Conservation (phyloP, 345 rosid species). For the Sisymbrium irio region DNA sequence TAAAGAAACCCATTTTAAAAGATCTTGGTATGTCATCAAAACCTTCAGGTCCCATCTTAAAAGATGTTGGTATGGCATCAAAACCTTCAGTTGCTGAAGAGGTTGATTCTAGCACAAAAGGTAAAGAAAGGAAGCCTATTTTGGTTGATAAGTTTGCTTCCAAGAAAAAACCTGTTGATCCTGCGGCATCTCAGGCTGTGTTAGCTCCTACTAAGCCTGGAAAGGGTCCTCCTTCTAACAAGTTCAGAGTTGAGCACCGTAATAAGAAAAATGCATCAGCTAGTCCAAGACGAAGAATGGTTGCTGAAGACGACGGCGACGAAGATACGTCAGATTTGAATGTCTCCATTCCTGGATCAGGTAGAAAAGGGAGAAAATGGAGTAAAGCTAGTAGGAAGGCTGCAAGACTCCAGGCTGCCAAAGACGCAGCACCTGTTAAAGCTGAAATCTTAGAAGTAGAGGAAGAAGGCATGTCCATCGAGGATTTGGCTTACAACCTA, state of each 20-base stretch:
- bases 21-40: slow-evolving; percentile 73
- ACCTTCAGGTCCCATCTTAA: slow-evolving; percentile 53
- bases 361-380: slow-evolving; percentile 96
- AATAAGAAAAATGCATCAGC: slow-evolving; percentile 54
- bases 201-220: slow-evolving; percentile 74
- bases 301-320: slow-evolving; percentile 53
- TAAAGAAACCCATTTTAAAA: slow-evolving; percentile 66
- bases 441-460: slow-evolving; percentile 92
- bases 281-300: slow-evolving; percentile 60
- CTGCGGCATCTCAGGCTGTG: slow-evolving; percentile 62
- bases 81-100: slow-evolving; percentile 41
- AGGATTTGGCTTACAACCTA: slow-evolving; percentile 85
- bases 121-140: slow-evolving; percentile 77
- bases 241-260: slow-evolving; percentile 66
- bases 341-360: slow-evolving; percentile 57
- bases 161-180: slow-evolving; percentile 70
- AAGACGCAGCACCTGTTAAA: slow-evolving; percentile 93
- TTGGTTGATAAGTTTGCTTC: slow-evolving; percentile 90
- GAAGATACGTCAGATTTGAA: slow-evolving; percentile 71
- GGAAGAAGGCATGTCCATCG: slow-evolving; percentile 82
- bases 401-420: slow-evolving; percentile 85
- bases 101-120: slow-evolving; percentile 44
- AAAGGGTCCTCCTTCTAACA: slow-evolving; percentile 73
- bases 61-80: slow-evolving; percentile 74
- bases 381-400: slow-evolving; percentile 96